phyloP scores from a whole-genome alignment of 106 monocot genomes.

The Phalaenopsis aphrodite region DNA sequence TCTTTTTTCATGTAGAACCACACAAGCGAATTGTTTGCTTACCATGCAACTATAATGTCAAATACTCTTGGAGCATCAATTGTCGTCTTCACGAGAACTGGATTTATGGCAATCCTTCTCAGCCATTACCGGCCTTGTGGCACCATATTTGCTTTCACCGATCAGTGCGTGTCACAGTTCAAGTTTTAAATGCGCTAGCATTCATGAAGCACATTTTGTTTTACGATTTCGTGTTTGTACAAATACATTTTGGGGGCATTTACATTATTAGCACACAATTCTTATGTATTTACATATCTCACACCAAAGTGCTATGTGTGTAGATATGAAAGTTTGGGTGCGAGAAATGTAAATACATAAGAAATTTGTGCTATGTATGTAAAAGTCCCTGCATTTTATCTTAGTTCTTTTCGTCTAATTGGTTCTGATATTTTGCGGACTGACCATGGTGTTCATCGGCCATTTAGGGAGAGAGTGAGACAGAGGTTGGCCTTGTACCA shows the following conservation, averaged over 20 bases:
- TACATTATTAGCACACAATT: too few relatives aligned
- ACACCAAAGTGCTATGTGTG: too few relatives aligned
- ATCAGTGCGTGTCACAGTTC: slow-evolving; percentile 46
- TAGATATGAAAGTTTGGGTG: too few relatives aligned
- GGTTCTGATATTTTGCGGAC: neutral
- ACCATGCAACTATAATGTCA: slow-evolving; percentile 98
- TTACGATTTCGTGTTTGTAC: too few relatives aligned
- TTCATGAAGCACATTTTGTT: too few relatives aligned
- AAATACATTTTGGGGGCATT: too few relatives aligned
- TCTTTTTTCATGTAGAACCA: slow-evolving; percentile 52
- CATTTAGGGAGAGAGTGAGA: slow-evolving; percentile 84
- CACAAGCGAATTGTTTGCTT: slow-evolving; percentile 98
- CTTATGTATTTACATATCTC: too few relatives aligned
- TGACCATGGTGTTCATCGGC: neutral
- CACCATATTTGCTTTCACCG: slow-evolving; percentile 97
- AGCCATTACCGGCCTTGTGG: slow-evolving; percentile 92
- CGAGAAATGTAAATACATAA: neutral
- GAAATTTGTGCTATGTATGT: neutral
- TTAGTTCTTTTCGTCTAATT: neutral
- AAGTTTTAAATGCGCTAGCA: neutral
- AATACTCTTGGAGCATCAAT: slow-evolving; percentile 92
- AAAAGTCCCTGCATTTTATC: neutral
- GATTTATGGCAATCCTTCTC: slow-evolving; percentile 94
- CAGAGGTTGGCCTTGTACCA: slow-evolving; percentile 93
- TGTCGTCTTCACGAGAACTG: slow-evolving; percentile 89